A percentile compares a stretch with the other conserved stretches of the same genome.
These are phyloP conservation scores for Phytophthora cactorum DNA, from an alignment of 352 stramenopile species.

Conservation along the genomic window DNA sequence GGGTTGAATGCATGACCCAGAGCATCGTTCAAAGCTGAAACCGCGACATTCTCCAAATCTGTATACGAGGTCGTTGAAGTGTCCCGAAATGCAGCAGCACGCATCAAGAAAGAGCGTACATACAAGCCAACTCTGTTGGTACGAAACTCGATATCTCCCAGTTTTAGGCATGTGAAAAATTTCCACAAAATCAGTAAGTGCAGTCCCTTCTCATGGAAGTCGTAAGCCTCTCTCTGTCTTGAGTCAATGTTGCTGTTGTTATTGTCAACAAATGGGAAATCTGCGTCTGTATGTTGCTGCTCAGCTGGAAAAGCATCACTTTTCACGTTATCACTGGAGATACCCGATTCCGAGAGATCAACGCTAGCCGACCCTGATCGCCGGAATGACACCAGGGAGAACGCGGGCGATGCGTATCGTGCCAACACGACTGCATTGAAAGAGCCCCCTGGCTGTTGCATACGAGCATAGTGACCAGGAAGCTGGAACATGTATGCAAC, in stretches of 20 bases:
- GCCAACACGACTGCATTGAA: not conserved
- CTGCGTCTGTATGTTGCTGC: not conserved
- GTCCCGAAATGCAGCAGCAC: not conserved
- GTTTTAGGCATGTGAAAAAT: conserved; percentile 10
- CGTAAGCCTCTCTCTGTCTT: too few species aligned
- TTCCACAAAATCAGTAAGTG: conserved; percentile 25
- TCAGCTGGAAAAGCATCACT: not conserved
- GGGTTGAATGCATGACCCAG: not conserved
- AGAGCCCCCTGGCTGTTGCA: not conserved
- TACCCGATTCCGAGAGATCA: too few species aligned
- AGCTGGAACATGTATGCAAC: conserved; percentile 33
- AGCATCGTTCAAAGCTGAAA: not conserved
- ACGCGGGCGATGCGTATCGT: conserved; percentile 14
- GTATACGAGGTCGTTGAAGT: not conserved
- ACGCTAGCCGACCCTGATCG: not conserved
- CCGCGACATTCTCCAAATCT: not conserved
- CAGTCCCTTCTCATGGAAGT: conserved; percentile 6
- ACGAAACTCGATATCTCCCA: conserved; percentile 1
- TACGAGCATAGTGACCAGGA: not conserved
- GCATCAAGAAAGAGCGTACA: conserved; percentile 14
- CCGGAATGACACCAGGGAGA: conserved; percentile 21
- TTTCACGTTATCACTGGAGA: not conserved
- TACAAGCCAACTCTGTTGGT: not conserved
- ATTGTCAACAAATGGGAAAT: too few species aligned
- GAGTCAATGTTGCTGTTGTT: too few species aligned